Base-by-base conservation (phyloP, 768 basidiomycete genomes). In the Xerocomus spinulosus region DNA sequence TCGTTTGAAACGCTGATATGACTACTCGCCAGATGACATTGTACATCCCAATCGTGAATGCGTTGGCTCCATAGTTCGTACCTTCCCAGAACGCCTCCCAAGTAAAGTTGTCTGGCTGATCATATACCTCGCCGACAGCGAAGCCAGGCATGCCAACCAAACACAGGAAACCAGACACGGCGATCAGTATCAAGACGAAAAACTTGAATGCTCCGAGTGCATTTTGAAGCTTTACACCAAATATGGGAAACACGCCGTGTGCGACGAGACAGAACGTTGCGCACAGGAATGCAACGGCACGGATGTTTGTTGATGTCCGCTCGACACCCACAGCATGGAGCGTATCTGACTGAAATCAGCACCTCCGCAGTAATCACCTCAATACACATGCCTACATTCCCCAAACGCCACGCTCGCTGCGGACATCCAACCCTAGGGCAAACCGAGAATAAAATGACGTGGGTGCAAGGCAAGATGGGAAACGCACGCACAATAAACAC, bases 51-150 rank as follows among this genome's bases (percentile, higher is more conserved):
- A 69, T 77, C 0, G 80, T 77, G 57, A 85, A 79, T 1, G 81
- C 78, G 55, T 84, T 87, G 6, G 69, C 68, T 1, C 73, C 80
- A 9, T 67, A 73, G 14, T 69, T 70, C 33, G 76, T 77, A 1
- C 83, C 85, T 49, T 80, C 76, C 84, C 85, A 87, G 44, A 87
- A 68, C 1, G 71, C 73, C 13, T 66, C 52, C 83, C 83, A 83
- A 1, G 68, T 69, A 38, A 80, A 79, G 57, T 85, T 87, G 20
- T 73, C 61, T 0, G 84, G 79, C 13, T 66, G 62, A 28, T 79
- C 73, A 38, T 81, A 78, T 5, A 69, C 76, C n/a, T 73, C 69
- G 5, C 72, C 65, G 0, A 83, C 69, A 21, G 66, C 50, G 42
- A 85, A 77, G 0, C 77, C 79, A 14, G 74, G 73, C 5, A 78